A percentile compares a stretch with the other conserved stretches of the same genome.
phyloP scores from a whole-genome alignment of 129 eudicot species.

The Flaveria brownii region DNA sequence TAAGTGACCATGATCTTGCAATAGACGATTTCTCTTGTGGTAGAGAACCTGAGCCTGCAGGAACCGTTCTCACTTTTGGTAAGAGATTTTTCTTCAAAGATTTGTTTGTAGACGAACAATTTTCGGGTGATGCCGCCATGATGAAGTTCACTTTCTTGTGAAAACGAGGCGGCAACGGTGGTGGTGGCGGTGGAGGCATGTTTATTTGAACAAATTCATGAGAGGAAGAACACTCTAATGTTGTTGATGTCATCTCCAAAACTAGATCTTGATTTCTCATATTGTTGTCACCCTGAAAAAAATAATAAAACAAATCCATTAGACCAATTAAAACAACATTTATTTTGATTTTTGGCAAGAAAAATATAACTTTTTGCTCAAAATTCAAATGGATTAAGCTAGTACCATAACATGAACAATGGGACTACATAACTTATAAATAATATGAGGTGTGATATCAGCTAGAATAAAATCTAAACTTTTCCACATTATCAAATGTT shows the following conservation, averaged over 20 bases:
- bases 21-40: slow-evolving; percentile 60
- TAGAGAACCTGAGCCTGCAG: slow-evolving; percentile 31
- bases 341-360: not conserved
- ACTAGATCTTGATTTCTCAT: slow-evolving; percentile 51
- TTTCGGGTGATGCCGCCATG: slow-evolving; percentile 41
- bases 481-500: not conserved
- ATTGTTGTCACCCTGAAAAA: slow-evolving; percentile 27
- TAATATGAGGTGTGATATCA: not conserved
- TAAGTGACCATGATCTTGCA: slow-evolving; percentile 67
- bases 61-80: slow-evolving; percentile 47
- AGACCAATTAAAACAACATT: not conserved
- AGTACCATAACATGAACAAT: too few relatives aligned
- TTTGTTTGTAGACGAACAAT: slow-evolving; percentile 46
- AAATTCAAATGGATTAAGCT: not conserved
- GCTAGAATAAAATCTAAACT: not conserved
- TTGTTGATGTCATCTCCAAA: slow-evolving; percentile 64
- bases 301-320: slow-evolving; percentile 8
- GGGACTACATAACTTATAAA: too few relatives aligned
- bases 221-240: slow-evolving; percentile 46
- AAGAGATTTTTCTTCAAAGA: slow-evolving; percentile 50
- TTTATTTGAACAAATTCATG: slow-evolving; percentile 61
- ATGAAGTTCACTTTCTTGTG: slow-evolving; percentile 68
- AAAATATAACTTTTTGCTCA: not conserved
- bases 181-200: slow-evolving; percentile 57
- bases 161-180: slow-evolving; percentile 43